Base-by-base conservation (phyloP, 2,329 filamentous ascomycete genomes). In the Lecanicillium sp. region DNA sequence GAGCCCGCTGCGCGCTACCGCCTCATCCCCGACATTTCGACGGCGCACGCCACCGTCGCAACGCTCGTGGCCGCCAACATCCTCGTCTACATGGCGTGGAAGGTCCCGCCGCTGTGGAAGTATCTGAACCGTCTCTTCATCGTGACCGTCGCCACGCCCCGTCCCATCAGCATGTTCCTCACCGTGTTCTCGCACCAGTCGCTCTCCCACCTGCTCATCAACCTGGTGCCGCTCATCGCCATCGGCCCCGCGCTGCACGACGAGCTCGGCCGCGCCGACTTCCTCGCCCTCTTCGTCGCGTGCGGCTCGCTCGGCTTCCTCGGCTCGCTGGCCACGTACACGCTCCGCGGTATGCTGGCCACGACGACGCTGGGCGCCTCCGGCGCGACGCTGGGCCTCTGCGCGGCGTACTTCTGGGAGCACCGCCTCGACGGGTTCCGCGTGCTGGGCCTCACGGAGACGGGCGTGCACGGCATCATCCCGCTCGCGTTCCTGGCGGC, bases 121-220 rank as follows among this genome's bases (percentile, higher is more conserved):
- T 44, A 80, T 14, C 66, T 89, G 55, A 90, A 88, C 66, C 78
- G 72, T 53, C 84, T 84, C 67, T 81, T 87, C 66, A 69, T 86
- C 33, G 63, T 83, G 29, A 69, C 82, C 8, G 74, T 84, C 6
- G 84, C 79, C 6, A 81, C 81, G 44, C 84, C 86, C 8, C 75
- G 75, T 52, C 75, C 84, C 4, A 50, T 79, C 17, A 75, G 77
- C 53, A 63, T 87, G 52, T 58, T 91, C 23, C 78, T 79, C 27
- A 79, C 79, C 55, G 68, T 79, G 42, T 87, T 90, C 67, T 86
- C 82, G 17, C 87, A 93, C 67, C 78, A 85, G 46, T 67, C 64
- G 3, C 54, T 81, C 15, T 58, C 64, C 39, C 87, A 93, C 62
- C 62, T 87, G 30, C 51, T 72, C 20, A 60, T 72, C 35, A 91